Conservation (phyloP, 2,329 filamentous ascomycete species). For the Colletotrichum agaves region DNA sequence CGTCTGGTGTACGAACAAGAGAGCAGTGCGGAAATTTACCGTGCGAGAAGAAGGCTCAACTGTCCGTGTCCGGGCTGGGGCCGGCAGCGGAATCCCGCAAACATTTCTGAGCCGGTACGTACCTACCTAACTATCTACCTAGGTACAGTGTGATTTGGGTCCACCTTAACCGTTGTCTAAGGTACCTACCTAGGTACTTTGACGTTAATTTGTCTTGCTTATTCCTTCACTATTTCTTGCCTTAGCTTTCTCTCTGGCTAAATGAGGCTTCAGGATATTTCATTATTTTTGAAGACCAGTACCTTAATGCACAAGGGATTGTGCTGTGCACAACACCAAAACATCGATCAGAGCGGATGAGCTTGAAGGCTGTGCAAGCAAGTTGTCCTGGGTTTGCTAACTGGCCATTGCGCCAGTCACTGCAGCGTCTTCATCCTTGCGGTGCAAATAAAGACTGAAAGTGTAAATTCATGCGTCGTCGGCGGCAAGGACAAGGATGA, state of each 20-base stretch:
- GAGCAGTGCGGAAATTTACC: slow-evolving; percentile 5
- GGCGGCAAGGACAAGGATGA: slow-evolving; percentile 25
- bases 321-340: too few relatives aligned
- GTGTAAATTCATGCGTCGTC: slow-evolving; percentile 26
- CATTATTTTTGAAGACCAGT: neutral
- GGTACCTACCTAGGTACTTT: too few relatives aligned
- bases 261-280: neutral
- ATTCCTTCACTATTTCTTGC: neutral
- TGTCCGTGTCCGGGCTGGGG: slow-evolving; percentile 29
- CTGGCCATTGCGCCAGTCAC: neutral
- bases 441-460: slow-evolving; percentile 19
- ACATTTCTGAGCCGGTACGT: neutral
- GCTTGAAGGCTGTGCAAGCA: neutral
- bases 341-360: neutral
- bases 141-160: slow-evolving; percentile 16
- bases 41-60: slow-evolving; percentile 10
- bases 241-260: slow-evolving; percentile 4
- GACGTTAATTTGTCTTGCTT: slow-evolving; percentile 14
- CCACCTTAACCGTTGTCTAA: neutral
- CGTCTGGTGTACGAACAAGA: neutral
- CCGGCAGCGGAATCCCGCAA: neutral
- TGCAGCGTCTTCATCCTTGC: slow-evolving; percentile 14
- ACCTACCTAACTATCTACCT: too few relatives aligned
- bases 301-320: neutral
- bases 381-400: neutral